Evolutionary conservation across 768 basidiomycete genomes (phyloP).

Genomic region (Mrakia hoshinonis): DNA sequence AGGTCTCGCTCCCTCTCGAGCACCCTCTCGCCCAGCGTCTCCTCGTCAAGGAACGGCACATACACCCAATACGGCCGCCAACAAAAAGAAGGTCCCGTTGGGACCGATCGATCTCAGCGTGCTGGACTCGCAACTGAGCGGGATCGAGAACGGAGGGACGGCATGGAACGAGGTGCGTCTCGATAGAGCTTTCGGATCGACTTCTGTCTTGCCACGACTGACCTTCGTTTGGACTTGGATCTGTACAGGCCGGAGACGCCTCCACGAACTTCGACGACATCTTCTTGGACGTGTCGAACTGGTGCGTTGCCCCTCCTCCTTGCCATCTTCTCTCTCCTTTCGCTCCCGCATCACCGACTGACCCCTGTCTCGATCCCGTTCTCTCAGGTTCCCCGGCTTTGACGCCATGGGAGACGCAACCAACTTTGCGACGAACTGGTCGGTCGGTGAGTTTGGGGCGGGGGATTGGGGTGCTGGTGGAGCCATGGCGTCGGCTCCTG

Average conservation of each 20-base stretch:
- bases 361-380: not conserved
- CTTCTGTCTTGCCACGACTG: not conserved
- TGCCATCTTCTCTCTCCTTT: not conserved
- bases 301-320: not conserved
- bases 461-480: not conserved
- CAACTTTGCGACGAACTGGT: not conserved
- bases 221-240: too few species aligned
- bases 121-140: not conserved
- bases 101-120: not conserved
- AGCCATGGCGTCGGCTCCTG: not conserved
- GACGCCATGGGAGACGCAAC: not conserved
- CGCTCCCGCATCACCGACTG: not conserved
- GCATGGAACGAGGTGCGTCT: not conserved
- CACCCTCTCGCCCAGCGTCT: not conserved
- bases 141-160: not conserved
- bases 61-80: not conserved
- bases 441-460: not conserved
- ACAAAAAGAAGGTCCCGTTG: not conserved
- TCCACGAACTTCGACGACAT: not conserved
- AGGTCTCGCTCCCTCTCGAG: not conserved
- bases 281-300: not conserved
- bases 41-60: not conserved
- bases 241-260: not conserved
- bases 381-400: slow-evolving; percentile 5
- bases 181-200: too few species aligned